Evolutionary conservation across 306 rosid genomes (phyloP).

Genomic region (Prosopis cineraria): DNA sequence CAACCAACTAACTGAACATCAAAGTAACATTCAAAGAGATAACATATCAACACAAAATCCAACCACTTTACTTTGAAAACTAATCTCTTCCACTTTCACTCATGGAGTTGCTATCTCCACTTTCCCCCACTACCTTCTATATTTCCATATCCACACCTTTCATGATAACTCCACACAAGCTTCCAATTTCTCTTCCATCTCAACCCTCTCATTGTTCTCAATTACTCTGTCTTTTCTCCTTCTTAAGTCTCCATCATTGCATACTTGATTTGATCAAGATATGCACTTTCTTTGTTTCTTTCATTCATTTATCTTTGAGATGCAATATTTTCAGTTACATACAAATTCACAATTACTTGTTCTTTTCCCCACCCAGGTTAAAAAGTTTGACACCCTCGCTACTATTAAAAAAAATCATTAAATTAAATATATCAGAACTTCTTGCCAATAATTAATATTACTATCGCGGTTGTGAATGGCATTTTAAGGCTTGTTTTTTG

Average conservation of each 20-base stretch:
- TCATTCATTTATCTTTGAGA: no score
- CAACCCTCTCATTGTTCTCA: not conserved
- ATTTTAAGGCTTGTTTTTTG: no score
- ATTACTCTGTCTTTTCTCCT: not conserved
- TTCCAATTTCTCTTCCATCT: not conserved
- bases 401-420: no score
- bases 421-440: no score
- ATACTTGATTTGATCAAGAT: not conserved
- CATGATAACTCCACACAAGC: not conserved
- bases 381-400: no score
- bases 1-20: not conserved
- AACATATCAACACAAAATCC: not conserved
- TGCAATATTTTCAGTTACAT: no score
- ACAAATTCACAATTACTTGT: no score
- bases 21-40: not conserved
- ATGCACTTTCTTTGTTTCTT: no score
- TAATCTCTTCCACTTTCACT: not conserved
- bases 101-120: not conserved
- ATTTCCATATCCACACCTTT: not conserved
- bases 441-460: no score
- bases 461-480: no score
- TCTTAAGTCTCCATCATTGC: not conserved
- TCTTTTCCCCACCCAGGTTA: no score
- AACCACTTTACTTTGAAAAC: not conserved
- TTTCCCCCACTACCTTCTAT: not conserved